Percentiles rank a stretch among this genome's conserved stretches.
Evolutionary conservation across 805 yeast genomes (phyloP).

Genomic region (Tetrapisispora namnaoensis): DNA sequence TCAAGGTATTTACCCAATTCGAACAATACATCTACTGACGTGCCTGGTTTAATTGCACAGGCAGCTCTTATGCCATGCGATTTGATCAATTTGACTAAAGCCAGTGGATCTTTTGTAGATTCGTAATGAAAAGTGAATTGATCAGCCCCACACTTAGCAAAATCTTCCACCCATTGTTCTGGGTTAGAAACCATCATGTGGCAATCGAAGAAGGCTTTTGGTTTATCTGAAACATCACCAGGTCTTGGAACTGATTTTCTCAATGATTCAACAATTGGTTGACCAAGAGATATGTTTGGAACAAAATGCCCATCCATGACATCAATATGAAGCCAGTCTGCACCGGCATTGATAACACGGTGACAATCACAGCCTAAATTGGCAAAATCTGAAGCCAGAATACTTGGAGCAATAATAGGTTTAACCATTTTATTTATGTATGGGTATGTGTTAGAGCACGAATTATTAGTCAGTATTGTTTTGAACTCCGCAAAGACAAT

Average conservation of each 20-base stretch:
- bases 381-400: constrained; percentile 86
- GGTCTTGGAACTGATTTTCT: constrained; percentile 69
- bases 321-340: constrained; percentile 97
- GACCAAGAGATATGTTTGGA: constrained; percentile 91
- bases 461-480: too few species aligned
- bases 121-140: constrained; percentile 95
- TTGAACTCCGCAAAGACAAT: too few species aligned
- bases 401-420: constrained; percentile 87
- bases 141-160: constrained; percentile 91
- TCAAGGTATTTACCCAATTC: constrained; percentile 72
- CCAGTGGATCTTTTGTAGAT: constrained; percentile 70
- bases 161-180: constrained; percentile 85
- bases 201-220: constrained; percentile 69
- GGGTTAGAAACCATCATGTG: constrained; percentile 97
- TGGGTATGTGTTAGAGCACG: neutral
- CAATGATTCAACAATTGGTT: constrained; percentile 73
- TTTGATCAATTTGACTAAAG: constrained; percentile 66
- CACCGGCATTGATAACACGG: constrained; percentile 64
- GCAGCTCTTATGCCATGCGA: constrained; percentile 84
- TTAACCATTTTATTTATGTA: constrained; percentile 45
- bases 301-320: constrained; percentile 99
- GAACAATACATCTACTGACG: constrained; percentile 72
- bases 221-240: constrained; percentile 33
- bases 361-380: constrained; percentile 82
- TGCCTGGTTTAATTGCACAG: constrained; percentile 88